These are phyloP conservation scores for Monosporascus sp. DNA, from an alignment of 2,329 filamentous ascomycete genomes.

Conservation along the genomic window DNA sequence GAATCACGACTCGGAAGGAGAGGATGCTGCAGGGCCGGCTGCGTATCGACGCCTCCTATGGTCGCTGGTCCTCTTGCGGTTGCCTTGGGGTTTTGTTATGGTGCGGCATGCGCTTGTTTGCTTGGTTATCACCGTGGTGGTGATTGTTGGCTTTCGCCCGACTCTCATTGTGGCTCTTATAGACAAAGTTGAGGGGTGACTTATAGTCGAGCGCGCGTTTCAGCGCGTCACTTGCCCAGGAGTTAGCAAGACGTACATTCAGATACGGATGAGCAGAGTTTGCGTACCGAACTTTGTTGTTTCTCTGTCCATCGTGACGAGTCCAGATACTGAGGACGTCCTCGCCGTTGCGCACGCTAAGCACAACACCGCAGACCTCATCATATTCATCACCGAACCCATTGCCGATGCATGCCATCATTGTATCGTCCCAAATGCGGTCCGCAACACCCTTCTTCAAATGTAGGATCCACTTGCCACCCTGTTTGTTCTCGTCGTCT, in stretches of 20 bases:
- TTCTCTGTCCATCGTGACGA: slow-evolving; percentile 83
- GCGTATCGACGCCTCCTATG: slow-evolving; percentile 11
- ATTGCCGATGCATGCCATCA: slow-evolving; percentile 86
- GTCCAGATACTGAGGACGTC: slow-evolving; percentile 98
- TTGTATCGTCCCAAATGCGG: slow-evolving; percentile 91
- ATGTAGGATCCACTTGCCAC: slow-evolving; percentile 95
- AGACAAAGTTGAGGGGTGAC: slow-evolving; percentile 82
- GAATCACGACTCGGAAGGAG: too few relatives aligned
- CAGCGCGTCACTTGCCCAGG: slow-evolving; percentile 74
- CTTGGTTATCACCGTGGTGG: slow-evolving; percentile 26
- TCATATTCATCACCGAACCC: slow-evolving; percentile 90
- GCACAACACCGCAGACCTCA: slow-evolving; percentile 89
- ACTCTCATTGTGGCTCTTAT: slow-evolving; percentile 93
- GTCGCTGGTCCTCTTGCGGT: slow-evolving; percentile 25
- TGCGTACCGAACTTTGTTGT: slow-evolving; percentile 88
- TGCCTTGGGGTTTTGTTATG: slow-evolving; percentile 21
- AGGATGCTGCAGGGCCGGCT: background rate
- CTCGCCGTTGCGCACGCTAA: slow-evolving; percentile 91
- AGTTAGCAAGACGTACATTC: slow-evolving; percentile 10
- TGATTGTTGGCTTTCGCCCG: slow-evolving; percentile 67
- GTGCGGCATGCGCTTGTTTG: slow-evolving; percentile 27
- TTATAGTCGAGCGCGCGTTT: slow-evolving; percentile 85
- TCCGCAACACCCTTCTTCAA: slow-evolving; percentile 97
- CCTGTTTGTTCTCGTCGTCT: slow-evolving; percentile 91
- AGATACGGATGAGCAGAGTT: background rate